Evolutionary conservation across 352 stramenopile genomes (phyloP).

Genomic region (Phytopythium litorale): DNA sequence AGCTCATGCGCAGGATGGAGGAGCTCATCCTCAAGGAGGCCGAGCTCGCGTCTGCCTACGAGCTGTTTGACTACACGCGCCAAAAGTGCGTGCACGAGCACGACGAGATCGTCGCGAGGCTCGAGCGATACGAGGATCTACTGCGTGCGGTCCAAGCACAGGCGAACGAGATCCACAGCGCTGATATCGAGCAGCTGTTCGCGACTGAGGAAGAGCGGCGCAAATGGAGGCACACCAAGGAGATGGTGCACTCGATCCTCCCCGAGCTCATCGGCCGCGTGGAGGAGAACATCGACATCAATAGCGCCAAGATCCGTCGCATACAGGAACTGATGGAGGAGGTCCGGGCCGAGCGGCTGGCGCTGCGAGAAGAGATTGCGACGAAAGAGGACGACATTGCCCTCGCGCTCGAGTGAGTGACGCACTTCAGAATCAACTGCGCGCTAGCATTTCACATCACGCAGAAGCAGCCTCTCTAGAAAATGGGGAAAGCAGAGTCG

Average conservation of each 20-base stretch:
- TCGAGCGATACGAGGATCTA: slow-evolving; percentile 41
- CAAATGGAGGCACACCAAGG: slow-evolving; percentile 41
- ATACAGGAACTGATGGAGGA: slow-evolving; percentile 57
- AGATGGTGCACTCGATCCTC: slow-evolving; percentile 49
- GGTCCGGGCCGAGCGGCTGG: slow-evolving; percentile 40
- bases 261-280: slow-evolving; percentile 46
- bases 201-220: slow-evolving; percentile 28
- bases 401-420: slow-evolving; percentile 26
- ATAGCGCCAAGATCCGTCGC: slow-evolving; percentile 53
- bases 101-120: slow-evolving; percentile 40
- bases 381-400: slow-evolving; percentile 59
- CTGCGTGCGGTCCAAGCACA: slow-evolving; percentile 25
- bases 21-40: slow-evolving; percentile 57
- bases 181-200: slow-evolving; percentile 20
- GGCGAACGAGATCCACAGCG: slow-evolving; percentile 8
- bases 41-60: slow-evolving; percentile 49
- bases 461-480: neutral
- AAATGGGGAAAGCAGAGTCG: neutral
- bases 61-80: slow-evolving; percentile 56
- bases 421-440: neutral
- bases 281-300: slow-evolving; percentile 62
- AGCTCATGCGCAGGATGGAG: slow-evolving; percentile 60
- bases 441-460: neutral
- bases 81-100: slow-evolving; percentile 38
- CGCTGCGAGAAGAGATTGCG: slow-evolving; percentile 56